Conservation (phyloP, 768 basidiomycete species). For the Rhizopogon roseolus region DNA sequence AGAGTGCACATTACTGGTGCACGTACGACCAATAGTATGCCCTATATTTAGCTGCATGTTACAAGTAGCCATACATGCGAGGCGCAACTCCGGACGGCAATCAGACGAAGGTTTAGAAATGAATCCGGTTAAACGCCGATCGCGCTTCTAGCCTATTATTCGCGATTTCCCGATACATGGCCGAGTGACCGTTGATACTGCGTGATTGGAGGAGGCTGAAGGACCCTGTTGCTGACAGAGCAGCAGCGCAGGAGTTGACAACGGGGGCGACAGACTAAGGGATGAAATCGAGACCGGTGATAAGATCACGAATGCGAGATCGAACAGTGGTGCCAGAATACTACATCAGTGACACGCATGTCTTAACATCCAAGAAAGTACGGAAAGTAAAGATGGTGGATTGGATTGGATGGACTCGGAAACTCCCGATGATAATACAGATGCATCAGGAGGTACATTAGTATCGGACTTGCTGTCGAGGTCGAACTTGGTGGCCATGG, state of each 20-base stretch:
- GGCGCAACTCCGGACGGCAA: neutral
- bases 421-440: too few relatives aligned
- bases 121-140: neutral
- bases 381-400: too few relatives aligned
- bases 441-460: too few relatives aligned
- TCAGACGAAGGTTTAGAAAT: neutral
- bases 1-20: too few relatives aligned
- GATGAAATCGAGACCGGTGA: neutral
- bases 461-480: too few relatives aligned
- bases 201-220: neutral
- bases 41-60: neutral
- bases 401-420: too few relatives aligned
- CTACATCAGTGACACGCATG: too few relatives aligned
- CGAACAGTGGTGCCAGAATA: neutral
- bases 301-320: neutral
- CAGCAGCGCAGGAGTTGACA: conserved; percentile 55
- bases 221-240: conserved; percentile 36
- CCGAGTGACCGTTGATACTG: neutral
- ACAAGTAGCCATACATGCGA: neutral
- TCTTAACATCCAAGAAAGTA: too few relatives aligned
- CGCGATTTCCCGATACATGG: neutral
- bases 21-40: neutral
- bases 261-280: conserved; percentile 26
- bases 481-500: too few relatives aligned
- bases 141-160: neutral